Percentiles rank a stretch among this genome's conserved stretches.
Conservation (phyloP, 352 stramenopile genomes). For the Globisporangium parvum region DNA sequence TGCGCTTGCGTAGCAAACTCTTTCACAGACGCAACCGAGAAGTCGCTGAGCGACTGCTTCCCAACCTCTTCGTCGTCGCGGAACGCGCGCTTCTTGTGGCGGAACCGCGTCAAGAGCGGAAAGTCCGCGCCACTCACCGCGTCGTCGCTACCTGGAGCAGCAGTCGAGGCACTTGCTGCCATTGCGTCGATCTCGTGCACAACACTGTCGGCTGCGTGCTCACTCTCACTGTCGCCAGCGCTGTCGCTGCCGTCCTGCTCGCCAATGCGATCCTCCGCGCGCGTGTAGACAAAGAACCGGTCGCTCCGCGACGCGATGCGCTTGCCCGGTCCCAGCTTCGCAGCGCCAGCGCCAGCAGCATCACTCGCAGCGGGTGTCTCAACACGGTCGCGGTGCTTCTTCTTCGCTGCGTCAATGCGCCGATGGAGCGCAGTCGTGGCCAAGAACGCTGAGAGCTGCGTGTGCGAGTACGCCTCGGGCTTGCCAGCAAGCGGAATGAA, state of each 20-base stretch:
- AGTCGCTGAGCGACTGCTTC: conserved; percentile 26
- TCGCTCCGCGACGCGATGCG: conserved; percentile 77
- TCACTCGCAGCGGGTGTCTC: conserved; percentile 5
- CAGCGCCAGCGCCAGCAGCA: neutral
- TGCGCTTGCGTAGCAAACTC: conserved; percentile 23
- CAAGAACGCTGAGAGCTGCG: conserved; percentile 95
- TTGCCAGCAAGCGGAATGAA: conserved; percentile 95
- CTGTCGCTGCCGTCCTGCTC: neutral
- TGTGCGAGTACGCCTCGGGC: conserved; percentile 92
- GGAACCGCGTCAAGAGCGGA: conserved; percentile 2
- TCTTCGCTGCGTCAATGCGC: conserved; percentile 51
- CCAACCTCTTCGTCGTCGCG: conserved; percentile 7
- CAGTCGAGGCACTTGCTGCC: no score
- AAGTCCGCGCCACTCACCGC: conserved; percentile 2
- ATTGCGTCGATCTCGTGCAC: neutral
- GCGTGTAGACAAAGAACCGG: conserved; percentile 73
- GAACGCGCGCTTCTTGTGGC: conserved; percentile 3
- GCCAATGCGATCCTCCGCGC: conserved; percentile 13
- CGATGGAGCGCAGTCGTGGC: conserved; percentile 89
- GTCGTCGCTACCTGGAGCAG: neutral
- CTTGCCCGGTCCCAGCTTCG: conserved; percentile 32
- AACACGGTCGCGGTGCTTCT: conserved; percentile 54
- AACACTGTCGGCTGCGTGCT: neutral
- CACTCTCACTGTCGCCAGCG: neutral
- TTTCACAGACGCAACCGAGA: conserved; percentile 20